Base-by-base conservation (phyloP, 805 yeast species). In the Saturnispora hagleri region DNA sequence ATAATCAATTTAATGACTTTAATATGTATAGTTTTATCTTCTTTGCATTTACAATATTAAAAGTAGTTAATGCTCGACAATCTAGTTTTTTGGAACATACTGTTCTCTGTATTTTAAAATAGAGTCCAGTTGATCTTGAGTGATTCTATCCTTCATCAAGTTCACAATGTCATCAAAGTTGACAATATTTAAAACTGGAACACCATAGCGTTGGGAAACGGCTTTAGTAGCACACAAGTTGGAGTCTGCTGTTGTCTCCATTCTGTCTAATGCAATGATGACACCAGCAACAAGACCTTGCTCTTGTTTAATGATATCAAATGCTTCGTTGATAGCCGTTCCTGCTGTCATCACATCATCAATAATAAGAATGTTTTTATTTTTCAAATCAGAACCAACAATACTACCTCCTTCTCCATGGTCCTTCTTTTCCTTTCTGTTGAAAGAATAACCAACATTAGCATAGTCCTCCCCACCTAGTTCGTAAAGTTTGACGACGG, bases 341-440 rank as follows among this genome's bases (percentile, higher is more conserved):
- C 99, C 99, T 1, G 98, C 98, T 54, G 98, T 91, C 83, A 91
- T 90, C 43, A 93, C 97, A 63, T 91, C 99, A 68, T 93, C 99
- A 55, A 91, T 89, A 61, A 93, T 87, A 61, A 93, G 72, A 24
- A 91, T 80, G 55, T 76, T 76, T 68, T 90, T 85, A 47, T 78
- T 86, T 55, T 76, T 75, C 60, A 91, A 76, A 5, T 80, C 69
- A 45, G 86, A 81, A 36, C 99, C 99, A 42, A 93, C 98, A 60
- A 91, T 86, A 52, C 79, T 79, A 13, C 99, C 99, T 59, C 98
- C 99, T 72, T 91, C 99, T 52, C 99, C 99, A 65, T 91, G 99
- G 65, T 90, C 97, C 71, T 91, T 91, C 74, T 86, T 85, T 69
- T 89, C 97, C 72, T 91, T 93, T 69, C 99, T 82, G 76, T 91